A percentile compares a stretch with the other conserved stretches of the same genome.
Conservation (phyloP, 176 grass and related monocot species). For the Luzula sylvatica region DNA sequence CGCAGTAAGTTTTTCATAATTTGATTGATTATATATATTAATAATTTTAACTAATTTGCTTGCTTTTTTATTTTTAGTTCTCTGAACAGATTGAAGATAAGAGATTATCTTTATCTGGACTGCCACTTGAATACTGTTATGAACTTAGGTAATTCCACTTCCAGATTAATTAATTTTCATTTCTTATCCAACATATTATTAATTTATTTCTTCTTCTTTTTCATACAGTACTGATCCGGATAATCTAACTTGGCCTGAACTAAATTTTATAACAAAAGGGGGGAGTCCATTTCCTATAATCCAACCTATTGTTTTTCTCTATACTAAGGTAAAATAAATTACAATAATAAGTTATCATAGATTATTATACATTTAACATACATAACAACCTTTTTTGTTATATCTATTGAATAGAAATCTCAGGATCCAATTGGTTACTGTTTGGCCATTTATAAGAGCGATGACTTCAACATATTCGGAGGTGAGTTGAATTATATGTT, state of each 20-base stretch:
- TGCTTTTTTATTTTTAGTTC: neutral
- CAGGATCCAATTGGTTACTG: slow-evolving; percentile 15
- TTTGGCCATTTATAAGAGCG: slow-evolving; percentile 30
- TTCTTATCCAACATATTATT: neutral
- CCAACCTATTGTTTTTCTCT: neutral
- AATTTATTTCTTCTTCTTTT: neutral
- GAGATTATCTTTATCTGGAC: neutral
- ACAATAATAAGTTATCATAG: too few relatives aligned
- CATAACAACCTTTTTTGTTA: too few relatives aligned
- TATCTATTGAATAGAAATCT: neutral
- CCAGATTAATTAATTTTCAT: neutral
- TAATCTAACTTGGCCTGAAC: neutral
- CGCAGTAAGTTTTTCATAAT: slow-evolving; percentile 18
- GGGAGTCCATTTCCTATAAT: slow-evolving; percentile 35
- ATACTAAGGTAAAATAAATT: neutral
- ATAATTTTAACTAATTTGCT: neutral
- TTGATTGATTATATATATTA: neutral
- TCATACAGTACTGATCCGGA: slow-evolving; percentile 8
- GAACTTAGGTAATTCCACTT: neutral
- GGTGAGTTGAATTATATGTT: slow-evolving; percentile 15
- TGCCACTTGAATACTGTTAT: slow-evolving; percentile 42
- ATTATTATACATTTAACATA: too few relatives aligned
- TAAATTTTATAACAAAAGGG: slow-evolving; percentile 36
- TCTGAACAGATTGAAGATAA: slow-evolving; percentile 17
- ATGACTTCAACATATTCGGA: slow-evolving; percentile 43